A percentile compares a stretch with the other conserved stretches of the same genome.
phyloP scores from a whole-genome alignment of 805 yeast species.

The Candida taoyuanica region DNA sequence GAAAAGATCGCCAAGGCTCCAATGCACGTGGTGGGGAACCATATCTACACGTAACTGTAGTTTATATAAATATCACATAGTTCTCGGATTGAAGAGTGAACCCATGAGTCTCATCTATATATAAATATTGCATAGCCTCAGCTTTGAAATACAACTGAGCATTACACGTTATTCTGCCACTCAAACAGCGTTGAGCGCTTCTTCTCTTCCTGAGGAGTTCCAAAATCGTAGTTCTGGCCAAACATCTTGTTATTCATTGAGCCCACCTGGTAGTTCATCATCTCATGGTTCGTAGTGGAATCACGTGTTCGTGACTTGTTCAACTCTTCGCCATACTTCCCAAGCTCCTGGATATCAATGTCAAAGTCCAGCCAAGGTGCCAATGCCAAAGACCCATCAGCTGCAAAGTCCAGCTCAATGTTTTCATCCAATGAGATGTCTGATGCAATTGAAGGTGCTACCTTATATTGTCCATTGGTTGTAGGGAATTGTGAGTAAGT shows the following conservation, averaged over 20 bases:
- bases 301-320: not conserved
- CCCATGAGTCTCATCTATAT: no score
- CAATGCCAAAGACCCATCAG: slow-evolving; percentile 75
- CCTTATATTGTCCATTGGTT: slow-evolving; percentile 5
- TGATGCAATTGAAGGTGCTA: slow-evolving; percentile 9
- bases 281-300: no score
- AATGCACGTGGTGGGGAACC: no score
- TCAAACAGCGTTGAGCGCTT: slow-evolving; percentile 19
- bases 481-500: slow-evolving; percentile 1
- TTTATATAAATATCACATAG: no score
- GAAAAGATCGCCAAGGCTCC: no score
- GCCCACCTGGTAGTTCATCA: no score
- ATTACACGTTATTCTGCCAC: slow-evolving; percentile 22
- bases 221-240: slow-evolving; percentile 2
- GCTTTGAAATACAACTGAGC: no score
- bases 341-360: slow-evolving; percentile 22
- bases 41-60: no score
- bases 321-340: slow-evolving; percentile 11
- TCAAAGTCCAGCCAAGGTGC: slow-evolving; percentile 57
- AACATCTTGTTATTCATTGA: not conserved
- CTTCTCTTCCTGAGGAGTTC: not conserved
- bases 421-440: slow-evolving; percentile 16
- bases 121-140: no score
- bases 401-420: slow-evolving; percentile 56
- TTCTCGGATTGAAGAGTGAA: no score